Percentiles rank a stretch among this genome's conserved stretches.
Conservation (phyloP, 768 basidiomycete species). For the Podaxis mareebaensis region DNA sequence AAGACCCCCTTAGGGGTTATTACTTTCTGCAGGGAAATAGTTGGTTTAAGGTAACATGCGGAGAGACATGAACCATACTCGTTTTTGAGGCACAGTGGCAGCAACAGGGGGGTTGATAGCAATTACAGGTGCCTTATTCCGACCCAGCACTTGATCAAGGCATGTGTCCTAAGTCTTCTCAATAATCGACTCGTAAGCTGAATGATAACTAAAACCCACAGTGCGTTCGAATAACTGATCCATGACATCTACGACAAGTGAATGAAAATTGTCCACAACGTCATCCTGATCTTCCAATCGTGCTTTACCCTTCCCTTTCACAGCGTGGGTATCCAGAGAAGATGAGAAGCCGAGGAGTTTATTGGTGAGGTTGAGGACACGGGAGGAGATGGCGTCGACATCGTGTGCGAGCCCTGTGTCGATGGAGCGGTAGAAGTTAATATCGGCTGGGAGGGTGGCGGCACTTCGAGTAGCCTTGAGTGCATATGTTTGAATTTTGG, state of each 20-base stretch:
- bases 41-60: not conserved
- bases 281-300: conserved; percentile 72
- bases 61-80: conserved; percentile 19
- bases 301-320: conserved; percentile 52
- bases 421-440: conserved; percentile 89
- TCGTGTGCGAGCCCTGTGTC: conserved; percentile 67
- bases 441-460: conserved; percentile 66
- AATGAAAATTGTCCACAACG: conserved; percentile 80
- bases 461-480: conserved; percentile 66
- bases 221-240: conserved; percentile 85
- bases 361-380: conserved; percentile 68
- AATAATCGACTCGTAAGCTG: not conserved
- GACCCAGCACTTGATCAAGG: conserved; percentile 75
- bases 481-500: conserved; percentile 57
- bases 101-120: conserved; percentile 46
- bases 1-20: conserved; percentile 42
- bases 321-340: conserved; percentile 36
- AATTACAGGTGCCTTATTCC: conserved; percentile 67
- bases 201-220: conserved; percentile 39
- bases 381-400: conserved; percentile 67
- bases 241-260: conserved; percentile 77
- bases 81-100: conserved; percentile 28
- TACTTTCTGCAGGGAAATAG: conserved; percentile 27
- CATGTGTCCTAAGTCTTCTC: conserved; percentile 64
- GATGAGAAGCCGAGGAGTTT: conserved; percentile 55